These are phyloP conservation scores for Salix arbutifolia DNA, from an alignment of 345 rosid genomes.

Conservation along the genomic window DNA sequence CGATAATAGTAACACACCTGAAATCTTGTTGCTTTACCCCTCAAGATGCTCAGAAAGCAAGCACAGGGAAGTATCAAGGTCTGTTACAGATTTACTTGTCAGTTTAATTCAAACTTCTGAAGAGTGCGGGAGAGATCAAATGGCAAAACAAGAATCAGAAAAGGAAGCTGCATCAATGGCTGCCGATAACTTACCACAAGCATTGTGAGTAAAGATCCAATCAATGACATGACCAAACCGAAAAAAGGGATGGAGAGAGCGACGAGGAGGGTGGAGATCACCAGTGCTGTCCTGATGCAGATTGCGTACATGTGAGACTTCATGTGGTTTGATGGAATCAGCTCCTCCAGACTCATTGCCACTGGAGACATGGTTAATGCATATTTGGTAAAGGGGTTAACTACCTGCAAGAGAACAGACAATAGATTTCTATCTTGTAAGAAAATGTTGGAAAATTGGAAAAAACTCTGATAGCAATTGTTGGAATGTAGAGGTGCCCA, in stretches of 20 bases:
- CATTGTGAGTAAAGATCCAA: constrained; percentile 88
- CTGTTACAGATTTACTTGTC: constrained; percentile 29
- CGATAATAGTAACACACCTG: constrained; percentile 40
- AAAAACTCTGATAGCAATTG: no score
- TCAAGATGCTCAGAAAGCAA: constrained; percentile 78
- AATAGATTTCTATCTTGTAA: background rate
- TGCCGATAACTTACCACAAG: constrained; percentile 62
- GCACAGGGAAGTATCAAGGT: constrained; percentile 89
- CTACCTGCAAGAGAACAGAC: constrained; percentile 56
- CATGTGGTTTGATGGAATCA: constrained; percentile 57
- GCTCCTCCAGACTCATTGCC: constrained; percentile 90
- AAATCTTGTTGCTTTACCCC: constrained; percentile 44
- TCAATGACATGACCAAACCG: constrained; percentile 80
- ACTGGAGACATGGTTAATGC: constrained; percentile 92
- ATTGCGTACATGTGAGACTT: constrained; percentile 59
- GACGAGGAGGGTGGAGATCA: constrained; percentile 70
- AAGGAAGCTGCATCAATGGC: background rate
- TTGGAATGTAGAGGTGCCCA: no score
- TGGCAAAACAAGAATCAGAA: background rate
- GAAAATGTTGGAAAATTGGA: no score
- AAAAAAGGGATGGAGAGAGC: constrained; percentile 85
- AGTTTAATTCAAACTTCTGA: background rate
- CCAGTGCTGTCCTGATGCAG: constrained; percentile 67
- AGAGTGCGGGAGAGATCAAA: background rate
- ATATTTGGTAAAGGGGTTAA: constrained; percentile 94